phyloP scores from a whole-genome alignment of 257 asterid genomes.

The Fraxinus americana region DNA sequence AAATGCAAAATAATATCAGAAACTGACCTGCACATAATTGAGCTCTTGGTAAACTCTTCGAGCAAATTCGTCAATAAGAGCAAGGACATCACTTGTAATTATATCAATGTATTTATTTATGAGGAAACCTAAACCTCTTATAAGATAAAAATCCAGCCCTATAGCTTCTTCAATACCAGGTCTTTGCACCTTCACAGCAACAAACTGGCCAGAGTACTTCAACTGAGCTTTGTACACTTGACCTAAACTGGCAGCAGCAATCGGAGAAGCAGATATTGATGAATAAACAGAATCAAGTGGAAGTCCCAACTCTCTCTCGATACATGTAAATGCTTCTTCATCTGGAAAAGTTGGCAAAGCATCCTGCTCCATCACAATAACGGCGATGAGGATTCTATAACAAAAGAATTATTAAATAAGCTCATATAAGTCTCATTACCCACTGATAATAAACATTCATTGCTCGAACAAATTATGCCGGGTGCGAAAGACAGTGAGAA shows the following conservation, averaged over 20 bases:
- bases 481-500: not conserved
- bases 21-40: conserved; percentile 91
- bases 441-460: not conserved
- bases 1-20: conserved; percentile 16
- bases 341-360: conserved; percentile 99
- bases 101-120: conserved; percentile 78
- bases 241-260: conserved; percentile 98
- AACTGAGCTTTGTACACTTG: conserved; percentile 95
- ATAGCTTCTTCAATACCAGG: conserved; percentile 96
- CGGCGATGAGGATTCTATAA: not conserved
- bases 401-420: not conserved
- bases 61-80: conserved; percentile 95
- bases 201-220: conserved; percentile 78
- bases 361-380: conserved; percentile 55
- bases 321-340: conserved; percentile 83
- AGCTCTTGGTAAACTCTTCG: conserved; percentile 97
- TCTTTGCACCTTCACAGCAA: conserved; percentile 97
- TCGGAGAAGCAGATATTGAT: conserved; percentile 85
- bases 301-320: conserved; percentile 85
- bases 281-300: conserved; percentile 79
- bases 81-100: conserved; percentile 81
- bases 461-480: not conserved
- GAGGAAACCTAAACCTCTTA: conserved; percentile 82
- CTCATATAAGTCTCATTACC: not conserved
- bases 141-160: conserved; percentile 89